A percentile compares a stretch with the other conserved stretches of the same genome.
These are phyloP conservation scores for Kwoniella europaea DNA, from an alignment of 768 basidiomycete species.

Conservation along the genomic window DNA sequence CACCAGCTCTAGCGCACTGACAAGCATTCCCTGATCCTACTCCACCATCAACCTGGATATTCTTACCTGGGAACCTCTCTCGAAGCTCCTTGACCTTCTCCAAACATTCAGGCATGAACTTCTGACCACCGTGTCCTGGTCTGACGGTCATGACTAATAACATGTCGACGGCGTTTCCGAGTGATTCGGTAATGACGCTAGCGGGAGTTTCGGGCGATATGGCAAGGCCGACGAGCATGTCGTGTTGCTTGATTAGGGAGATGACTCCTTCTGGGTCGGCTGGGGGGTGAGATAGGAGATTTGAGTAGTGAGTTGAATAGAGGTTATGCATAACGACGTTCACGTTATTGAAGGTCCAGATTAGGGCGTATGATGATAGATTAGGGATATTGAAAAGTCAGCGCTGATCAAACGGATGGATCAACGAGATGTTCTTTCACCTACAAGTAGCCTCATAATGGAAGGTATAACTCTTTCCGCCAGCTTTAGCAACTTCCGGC, in stretches of 20 bases:
- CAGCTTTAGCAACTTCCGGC: slow-evolving; percentile 90
- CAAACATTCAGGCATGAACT: slow-evolving; percentile 89
- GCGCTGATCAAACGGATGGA: no score
- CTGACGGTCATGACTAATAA: slow-evolving; percentile 98
- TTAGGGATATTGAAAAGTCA: no score
- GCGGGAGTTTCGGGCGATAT: slow-evolving; percentile 95
- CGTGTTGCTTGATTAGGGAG: slow-evolving; percentile 73
- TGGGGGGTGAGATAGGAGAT: background rate
- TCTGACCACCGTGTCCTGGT: slow-evolving; percentile 94
- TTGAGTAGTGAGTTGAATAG: background rate
- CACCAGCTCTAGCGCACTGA: slow-evolving; percentile 86
- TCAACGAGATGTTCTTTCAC: no score
- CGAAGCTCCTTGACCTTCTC: slow-evolving; percentile 91
- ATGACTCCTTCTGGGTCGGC: slow-evolving; percentile 68
- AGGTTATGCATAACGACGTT: no score
- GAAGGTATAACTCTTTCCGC: slow-evolving; percentile 93
- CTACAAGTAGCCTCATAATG: slow-evolving; percentile 78
- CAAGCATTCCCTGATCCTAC: slow-evolving; percentile 89
- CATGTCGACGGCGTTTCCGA: slow-evolving; percentile 87
- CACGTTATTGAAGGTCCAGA: no score
- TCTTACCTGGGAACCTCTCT: slow-evolving; percentile 84
- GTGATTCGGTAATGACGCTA: slow-evolving; percentile 79
- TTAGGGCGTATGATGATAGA: no score
- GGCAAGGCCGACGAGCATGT: slow-evolving; percentile 93
- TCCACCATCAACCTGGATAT: slow-evolving; percentile 98